A percentile compares a stretch with the other conserved stretches of the same genome.
phyloP scores from a whole-genome alignment of 2,329 filamentous ascomycete genomes.

The Trichoderma aggressivum region DNA sequence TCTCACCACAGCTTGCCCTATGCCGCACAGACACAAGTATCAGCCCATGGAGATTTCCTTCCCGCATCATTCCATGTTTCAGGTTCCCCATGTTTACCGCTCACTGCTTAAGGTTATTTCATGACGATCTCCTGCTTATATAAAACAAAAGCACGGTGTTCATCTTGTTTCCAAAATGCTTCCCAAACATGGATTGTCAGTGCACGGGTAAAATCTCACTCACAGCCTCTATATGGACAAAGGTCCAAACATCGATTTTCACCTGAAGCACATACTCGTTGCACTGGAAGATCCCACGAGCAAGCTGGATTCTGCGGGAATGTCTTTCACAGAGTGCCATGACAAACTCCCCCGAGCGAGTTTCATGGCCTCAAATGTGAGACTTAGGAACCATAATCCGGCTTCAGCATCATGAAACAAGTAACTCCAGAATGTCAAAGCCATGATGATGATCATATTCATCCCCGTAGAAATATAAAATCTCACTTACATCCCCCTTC shows the following conservation, averaged over 20 bases:
- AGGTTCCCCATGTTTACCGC: not conserved
- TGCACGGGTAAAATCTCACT: not conserved
- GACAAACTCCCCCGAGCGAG: not conserved
- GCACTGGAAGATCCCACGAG: not conserved
- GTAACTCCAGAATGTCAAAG: not conserved
- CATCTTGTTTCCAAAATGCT: not conserved
- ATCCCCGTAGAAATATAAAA: not conserved
- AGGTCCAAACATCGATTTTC: not conserved
- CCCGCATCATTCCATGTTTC: not conserved
- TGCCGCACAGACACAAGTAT: not conserved
- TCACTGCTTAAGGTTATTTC: not conserved
- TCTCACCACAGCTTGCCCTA: not conserved
- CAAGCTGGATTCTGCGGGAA: rapidly evolving
- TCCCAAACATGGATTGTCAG: not conserved
- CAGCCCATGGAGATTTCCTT: not conserved
- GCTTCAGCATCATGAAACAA: not conserved
- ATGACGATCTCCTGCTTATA: not conserved
- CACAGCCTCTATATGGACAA: not conserved
- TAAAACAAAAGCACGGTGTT: not conserved
- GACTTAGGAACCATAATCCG: not conserved
- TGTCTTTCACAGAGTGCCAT: not conserved
- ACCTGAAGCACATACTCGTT: not conserved
- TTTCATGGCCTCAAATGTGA: not conserved
- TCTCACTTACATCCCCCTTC: not conserved
- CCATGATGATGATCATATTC: not conserved